Evolutionary conservation across 805 yeast species (phyloP), one percentile per base, ranked within the genome.

Genomic region (Hanseniaspora osmophila): DNA sequence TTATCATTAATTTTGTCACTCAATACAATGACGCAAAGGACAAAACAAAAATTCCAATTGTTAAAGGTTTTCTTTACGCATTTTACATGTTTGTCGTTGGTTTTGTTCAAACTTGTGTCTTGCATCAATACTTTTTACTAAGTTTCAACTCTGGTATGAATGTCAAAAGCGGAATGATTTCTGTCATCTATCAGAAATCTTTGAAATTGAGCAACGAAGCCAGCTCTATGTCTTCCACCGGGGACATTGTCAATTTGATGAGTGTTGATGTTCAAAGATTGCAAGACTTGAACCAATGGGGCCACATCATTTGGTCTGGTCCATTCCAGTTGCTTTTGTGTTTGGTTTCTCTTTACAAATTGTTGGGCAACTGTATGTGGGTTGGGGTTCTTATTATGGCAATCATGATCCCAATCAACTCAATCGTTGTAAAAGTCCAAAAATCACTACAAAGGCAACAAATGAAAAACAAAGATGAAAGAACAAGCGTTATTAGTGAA

Each of bases 191-290:
- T 59, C 68, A 77, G 52, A 84, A 84, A 57, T 68, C 92, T 0
- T 60, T 84, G 51, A 74, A 70, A 12, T 65, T 84, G 48, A 81
- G 90, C 1, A 78, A 75, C 52, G 92, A 84, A 56, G 75, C 85
- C 10, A 77, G 77, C 48, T 77, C 75, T 57, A 64, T 74, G 54
- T 76, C 85, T 37, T 75, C 84, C 30, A 84, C 94, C 4, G 97
- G 97, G 57, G 96, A 87, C 60, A 84, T 90, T 52, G 96, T 88
- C 47, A 88, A 88, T 58, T 69, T 88, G 55, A 86, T 88, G 96
- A 80, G 95, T 44, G 95, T 88, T 40, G 97, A 88, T 65, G 79
- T 87, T 2, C 94, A 84, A 64, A 77, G 95, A 64, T 66, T 88
- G 47, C 94, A 84, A 60, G 95, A 84, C 53, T 68, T 86, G 46